phyloP scores from a whole-genome alignment of 2,329 filamentous ascomycete species.

The Dactylellina sp. region DNA sequence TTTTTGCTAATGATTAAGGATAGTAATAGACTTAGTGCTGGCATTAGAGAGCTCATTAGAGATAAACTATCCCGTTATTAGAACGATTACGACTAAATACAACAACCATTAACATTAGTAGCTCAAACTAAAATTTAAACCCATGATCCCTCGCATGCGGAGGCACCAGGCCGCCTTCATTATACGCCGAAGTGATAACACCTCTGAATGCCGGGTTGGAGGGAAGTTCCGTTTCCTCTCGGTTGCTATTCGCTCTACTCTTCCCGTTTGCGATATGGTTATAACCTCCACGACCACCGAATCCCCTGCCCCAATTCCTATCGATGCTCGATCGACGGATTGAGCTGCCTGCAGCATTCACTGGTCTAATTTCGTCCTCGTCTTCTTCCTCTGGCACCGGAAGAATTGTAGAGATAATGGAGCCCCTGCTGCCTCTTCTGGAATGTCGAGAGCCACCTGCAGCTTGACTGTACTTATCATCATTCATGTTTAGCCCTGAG shows the following conservation, averaged over 20 bases:
- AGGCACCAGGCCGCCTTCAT: slow-evolving; percentile 30
- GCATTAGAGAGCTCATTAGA: too few species aligned
- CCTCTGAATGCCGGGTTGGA: slow-evolving; percentile 20
- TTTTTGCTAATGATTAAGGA: too few species aligned
- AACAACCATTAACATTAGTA: neutral
- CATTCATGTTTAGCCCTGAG: slow-evolving; percentile 39
- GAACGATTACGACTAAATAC: too few species aligned
- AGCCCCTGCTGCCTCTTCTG: slow-evolving; percentile 35
- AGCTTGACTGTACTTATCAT: slow-evolving; percentile 11
- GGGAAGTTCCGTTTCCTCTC: slow-evolving; percentile 18
- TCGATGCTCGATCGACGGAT: slow-evolving; percentile 1
- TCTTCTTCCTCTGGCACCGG: slow-evolving; percentile 53
- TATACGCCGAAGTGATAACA: slow-evolving; percentile 20
- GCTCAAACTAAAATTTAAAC: slow-evolving; percentile 12
- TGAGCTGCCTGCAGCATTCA: slow-evolving; percentile 1
- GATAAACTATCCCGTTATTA: neutral
- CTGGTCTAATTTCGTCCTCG: slow-evolving; percentile 25
- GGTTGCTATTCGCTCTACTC: neutral
- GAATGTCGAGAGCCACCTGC: slow-evolving; percentile 21
- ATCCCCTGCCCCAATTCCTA: slow-evolving; percentile 47
- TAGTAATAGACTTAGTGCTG: too few species aligned
- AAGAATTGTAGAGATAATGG: slow-evolving; percentile 24
- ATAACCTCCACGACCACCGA: slow-evolving; percentile 49
- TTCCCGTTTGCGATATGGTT: slow-evolving; percentile 14
- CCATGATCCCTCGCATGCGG: slow-evolving; percentile 34